Conservation (phyloP, 352 stramenopile genomes). For the Pythium biforme region DNA sequence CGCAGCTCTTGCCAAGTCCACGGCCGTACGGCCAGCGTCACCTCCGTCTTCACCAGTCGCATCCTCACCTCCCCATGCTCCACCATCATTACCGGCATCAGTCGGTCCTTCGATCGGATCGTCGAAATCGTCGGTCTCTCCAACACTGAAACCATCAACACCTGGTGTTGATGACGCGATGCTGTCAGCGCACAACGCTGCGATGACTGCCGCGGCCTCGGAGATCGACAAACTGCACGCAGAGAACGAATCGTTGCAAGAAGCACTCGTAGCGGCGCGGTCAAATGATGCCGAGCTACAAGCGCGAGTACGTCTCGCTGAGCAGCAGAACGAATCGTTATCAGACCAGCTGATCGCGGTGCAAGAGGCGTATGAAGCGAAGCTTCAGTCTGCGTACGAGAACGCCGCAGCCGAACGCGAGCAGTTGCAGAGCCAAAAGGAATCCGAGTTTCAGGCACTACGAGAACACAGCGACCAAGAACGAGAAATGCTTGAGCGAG, state of each 20-base stretch:
- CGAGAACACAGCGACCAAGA: conserved; percentile 37
- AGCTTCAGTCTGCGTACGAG: conserved; percentile 39
- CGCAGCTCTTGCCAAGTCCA: not conserved
- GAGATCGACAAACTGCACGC: conserved; percentile 12
- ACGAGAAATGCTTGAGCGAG: conserved; percentile 38
- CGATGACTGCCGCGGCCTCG: not conserved
- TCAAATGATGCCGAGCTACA: conserved; percentile 33
- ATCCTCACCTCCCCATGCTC: not conserved
- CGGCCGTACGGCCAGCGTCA: conserved; percentile 8
- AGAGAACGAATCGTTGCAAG: conserved; percentile 30
- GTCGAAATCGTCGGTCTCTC: not conserved
- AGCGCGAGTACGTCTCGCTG: conserved; percentile 34
- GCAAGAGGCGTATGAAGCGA: conserved; percentile 47
- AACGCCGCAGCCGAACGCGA: conserved; percentile 32
- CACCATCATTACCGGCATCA: not conserved
- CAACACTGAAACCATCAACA: not conserved
- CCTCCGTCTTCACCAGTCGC: conserved; percentile 7
- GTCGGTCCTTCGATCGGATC: not conserved
- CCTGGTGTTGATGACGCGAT: not conserved
- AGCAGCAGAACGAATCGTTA: conserved; percentile 43
- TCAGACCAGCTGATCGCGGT: conserved; percentile 39
- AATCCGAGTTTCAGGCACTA: conserved; percentile 34
- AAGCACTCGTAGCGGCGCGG: conserved; percentile 17
- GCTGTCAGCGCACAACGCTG: not conserved
- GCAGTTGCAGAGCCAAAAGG: conserved; percentile 31